Base-by-base conservation (phyloP, 495 filamentous ascomycete species). In the Margaritispora aquatica region DNA sequence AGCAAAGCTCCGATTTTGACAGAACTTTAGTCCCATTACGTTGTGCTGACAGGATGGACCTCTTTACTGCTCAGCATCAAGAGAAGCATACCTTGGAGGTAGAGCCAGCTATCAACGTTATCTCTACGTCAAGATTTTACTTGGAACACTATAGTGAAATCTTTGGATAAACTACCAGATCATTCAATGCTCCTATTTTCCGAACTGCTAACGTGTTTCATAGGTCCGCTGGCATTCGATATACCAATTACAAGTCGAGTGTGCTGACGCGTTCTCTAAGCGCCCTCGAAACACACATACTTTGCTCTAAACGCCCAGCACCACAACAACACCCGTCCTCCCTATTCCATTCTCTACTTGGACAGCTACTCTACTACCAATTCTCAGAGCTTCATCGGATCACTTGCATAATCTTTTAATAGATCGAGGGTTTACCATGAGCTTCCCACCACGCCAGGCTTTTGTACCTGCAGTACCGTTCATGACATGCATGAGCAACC, bases 351-450 rank as follows among this genome's bases (percentile, higher is more conserved):
- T 26, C 52, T 60, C 61, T 52, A 63, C 57, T 63, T 53, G 58
- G 31, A 60, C 27, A 56, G n/a, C 57, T 58, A n/a, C 51, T 59
- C 59, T 48, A 60, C 61, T 48, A 60, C 61, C 27, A 24, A 17
- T 17, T 44, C 17, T 48, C 2, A 8, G 51, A 48, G 53, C 53
- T 44, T 22, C 52, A 57, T 53, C 57, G 57, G 47, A 34, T 47
- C 36, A 55, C 61, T 57, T 36, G 57, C 61, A 63, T 54, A 17
- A 44, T 50, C 47, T 8, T 23, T 2, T 5, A 23, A 24, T 50
- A 5, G 47, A 23, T 50, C 20, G 26, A 11, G 20, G 10, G 23
- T n/a, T 22, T 23, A 19, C n/a, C 3, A 10, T 22, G 10, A 50
- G 20, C 13, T 10, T 24, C 8, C 47, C 2, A 23, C 24, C 10